phyloP scores from a whole-genome alignment of 208 protist species.

The Crithidia fasciculata region DNA sequence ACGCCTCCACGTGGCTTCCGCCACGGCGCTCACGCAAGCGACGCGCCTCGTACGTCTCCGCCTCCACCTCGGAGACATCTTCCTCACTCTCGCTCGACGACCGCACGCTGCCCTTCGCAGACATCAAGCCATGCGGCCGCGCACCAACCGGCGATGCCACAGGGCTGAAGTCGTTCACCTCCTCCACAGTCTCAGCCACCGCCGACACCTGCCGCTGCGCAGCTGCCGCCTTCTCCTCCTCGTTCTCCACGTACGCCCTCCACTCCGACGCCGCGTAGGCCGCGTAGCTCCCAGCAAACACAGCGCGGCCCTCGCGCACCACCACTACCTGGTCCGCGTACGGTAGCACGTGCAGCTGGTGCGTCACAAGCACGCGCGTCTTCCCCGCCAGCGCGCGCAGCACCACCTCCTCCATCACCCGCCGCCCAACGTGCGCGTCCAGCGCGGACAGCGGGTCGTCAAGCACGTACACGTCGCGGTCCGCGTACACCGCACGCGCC shows the following conservation, averaged over 20 bases:
- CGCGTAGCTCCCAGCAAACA: slow-evolving; percentile 39
- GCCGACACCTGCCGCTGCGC: not conserved
- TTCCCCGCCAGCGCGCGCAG: slow-evolving; percentile 62
- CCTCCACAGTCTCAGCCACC: not conserved
- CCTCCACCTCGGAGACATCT: not conserved
- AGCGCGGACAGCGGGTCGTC: slow-evolving; percentile 50
- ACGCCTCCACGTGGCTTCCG: not conserved
- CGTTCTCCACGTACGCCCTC: slow-evolving; percentile 15
- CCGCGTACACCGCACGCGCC: too few species aligned
- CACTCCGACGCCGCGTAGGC: slow-evolving; percentile 39
- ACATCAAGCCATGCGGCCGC: not conserved
- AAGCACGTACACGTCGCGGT: too few species aligned
- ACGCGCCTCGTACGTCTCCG: not conserved
- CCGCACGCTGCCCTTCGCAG: not conserved
- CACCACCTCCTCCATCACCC: slow-evolving; percentile 61
- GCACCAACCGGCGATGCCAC: not conserved
- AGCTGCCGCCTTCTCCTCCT: slow-evolving; percentile 13
- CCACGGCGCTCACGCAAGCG: not conserved
- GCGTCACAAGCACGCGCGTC: slow-evolving; percentile 93
- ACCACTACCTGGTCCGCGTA: slow-evolving; percentile 88
- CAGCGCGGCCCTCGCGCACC: slow-evolving; percentile 60
- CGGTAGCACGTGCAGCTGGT: slow-evolving; percentile 91
- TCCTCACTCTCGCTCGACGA: not conserved
- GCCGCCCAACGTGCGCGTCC: slow-evolving; percentile 87
- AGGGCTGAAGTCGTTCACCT: slow-evolving; percentile 5